Percentiles rank a stretch among this genome's conserved stretches.
These are phyloP conservation scores for Alternaria triticina DNA, from an alignment of 2,329 filamentous ascomycete genomes.

Conservation along the genomic window DNA sequence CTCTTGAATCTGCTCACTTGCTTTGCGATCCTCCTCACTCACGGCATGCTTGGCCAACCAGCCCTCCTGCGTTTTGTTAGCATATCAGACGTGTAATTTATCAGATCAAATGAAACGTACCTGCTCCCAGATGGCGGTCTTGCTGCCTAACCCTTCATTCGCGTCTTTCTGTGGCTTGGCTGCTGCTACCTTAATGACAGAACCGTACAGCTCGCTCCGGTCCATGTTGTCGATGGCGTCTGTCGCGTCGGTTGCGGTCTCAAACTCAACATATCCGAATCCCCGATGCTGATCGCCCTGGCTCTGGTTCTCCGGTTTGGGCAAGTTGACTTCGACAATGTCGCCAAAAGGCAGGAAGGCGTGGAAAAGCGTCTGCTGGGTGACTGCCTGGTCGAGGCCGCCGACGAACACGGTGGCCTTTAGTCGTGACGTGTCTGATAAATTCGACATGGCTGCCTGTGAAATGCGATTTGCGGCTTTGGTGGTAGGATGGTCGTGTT, in stretches of 20 bases:
- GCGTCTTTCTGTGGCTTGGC: slow-evolving; percentile 91
- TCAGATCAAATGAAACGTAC: slow-evolving; percentile 59
- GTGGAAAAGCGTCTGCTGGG: slow-evolving; percentile 76
- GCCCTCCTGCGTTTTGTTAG: slow-evolving; percentile 70
- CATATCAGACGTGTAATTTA: not conserved
- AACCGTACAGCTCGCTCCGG: slow-evolving; percentile 91
- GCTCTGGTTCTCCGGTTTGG: slow-evolving; percentile 83
- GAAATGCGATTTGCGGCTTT: slow-evolving; percentile 1
- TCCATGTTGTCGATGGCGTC: slow-evolving; percentile 99
- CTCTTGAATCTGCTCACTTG: slow-evolving; percentile 61
- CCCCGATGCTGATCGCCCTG: slow-evolving; percentile 82
- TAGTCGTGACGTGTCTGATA: slow-evolving; percentile 83
- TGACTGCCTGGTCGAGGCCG: slow-evolving; percentile 82
- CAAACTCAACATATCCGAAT: slow-evolving; percentile 96
- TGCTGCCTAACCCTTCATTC: slow-evolving; percentile 87
- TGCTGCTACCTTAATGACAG: slow-evolving; percentile 87
- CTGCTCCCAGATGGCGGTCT: slow-evolving; percentile 96
- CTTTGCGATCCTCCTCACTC: slow-evolving; percentile 76
- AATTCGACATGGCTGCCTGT: slow-evolving; percentile 50
- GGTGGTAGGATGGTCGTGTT: not conserved
- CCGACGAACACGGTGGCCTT: slow-evolving; percentile 94
- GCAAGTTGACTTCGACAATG: slow-evolving; percentile 87
- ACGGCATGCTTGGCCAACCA: slow-evolving; percentile 90
- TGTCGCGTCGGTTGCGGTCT: slow-evolving; percentile 81
- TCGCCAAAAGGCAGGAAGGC: slow-evolving; percentile 98